phyloP scores from a whole-genome alignment of 1,139 yeast genomes.

The Chernovozyma aurita region DNA sequence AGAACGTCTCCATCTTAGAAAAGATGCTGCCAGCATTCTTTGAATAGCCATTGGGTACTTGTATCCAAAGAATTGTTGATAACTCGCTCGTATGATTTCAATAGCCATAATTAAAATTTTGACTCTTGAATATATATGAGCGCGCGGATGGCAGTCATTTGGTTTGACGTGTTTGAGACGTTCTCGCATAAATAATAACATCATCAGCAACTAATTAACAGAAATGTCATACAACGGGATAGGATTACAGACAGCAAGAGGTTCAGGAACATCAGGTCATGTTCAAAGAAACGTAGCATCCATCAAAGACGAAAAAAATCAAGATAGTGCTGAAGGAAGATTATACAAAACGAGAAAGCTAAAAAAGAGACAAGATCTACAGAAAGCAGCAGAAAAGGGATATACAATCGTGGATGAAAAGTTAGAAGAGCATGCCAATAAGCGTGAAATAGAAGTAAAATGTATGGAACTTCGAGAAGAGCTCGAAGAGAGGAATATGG shows the following conservation, averaged over 20 bases:
- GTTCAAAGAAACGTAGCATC: conserved; percentile 49
- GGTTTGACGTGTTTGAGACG: no score
- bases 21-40: no score
- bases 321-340: conserved; percentile 18
- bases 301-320: conserved; percentile 13
- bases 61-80: no score
- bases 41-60: no score
- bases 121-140: no score
- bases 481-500: conserved; percentile 47
- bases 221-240: conserved; percentile 72
- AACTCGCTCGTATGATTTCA: no score
- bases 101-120: no score
- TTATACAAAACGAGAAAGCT: conserved; percentile 29
- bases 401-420: conserved; percentile 13
- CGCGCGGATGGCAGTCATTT: no score
- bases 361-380: conserved; percentile 12
- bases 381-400: conserved; percentile 15
- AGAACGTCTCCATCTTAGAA: no score
- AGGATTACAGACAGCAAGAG: conserved; percentile 62
- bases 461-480: conserved; percentile 53
- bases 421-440: conserved; percentile 41
- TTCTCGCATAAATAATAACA: no score
- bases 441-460: conserved; percentile 47
- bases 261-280: conserved; percentile 71
- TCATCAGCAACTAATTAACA: no score